Percentiles rank a stretch among this genome's conserved stretches.
Evolutionary conservation across 495 filamentous ascomycete genomes (phyloP).

Genomic region (Aspergillus nidulans): DNA sequence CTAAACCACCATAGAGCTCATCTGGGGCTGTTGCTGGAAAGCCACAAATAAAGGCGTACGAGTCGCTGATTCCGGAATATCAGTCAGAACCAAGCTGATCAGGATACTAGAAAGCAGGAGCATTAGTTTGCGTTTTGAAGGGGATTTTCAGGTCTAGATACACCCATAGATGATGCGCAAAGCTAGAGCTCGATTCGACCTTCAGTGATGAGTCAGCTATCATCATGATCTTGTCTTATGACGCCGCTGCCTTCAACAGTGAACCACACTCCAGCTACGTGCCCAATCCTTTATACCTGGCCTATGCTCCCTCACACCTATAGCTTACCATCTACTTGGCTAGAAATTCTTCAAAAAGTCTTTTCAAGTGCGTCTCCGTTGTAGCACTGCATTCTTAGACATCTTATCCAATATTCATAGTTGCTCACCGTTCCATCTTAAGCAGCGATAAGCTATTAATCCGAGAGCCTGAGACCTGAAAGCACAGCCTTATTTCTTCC

Average conservation of each 20-base stretch:
- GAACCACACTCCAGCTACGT: not conserved
- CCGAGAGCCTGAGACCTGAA: not conserved
- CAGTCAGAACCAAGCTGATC: not conserved
- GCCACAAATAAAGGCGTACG: not conserved
- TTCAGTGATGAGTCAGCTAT: constrained; percentile 47
- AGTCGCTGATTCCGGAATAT: not conserved
- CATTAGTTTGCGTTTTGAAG: not conserved
- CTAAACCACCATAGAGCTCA: constrained; percentile 16
- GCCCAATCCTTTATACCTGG: constrained; percentile 1
- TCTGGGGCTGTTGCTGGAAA: constrained; percentile 6
- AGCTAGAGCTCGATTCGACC: too few relatives aligned
- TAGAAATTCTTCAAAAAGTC: not conserved
- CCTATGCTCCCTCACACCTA: not conserved
- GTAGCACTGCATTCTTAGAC: not conserved
- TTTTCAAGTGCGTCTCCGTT: not conserved
- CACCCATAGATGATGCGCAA: not conserved
- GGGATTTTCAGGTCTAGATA: not conserved
- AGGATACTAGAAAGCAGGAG: not conserved
- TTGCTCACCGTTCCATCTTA: constrained; percentile 12
- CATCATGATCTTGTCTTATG: constrained; percentile 38
- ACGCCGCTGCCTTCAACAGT: constrained; percentile 26
- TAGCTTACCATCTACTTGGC: not conserved
- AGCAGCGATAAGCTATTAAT: not conserved
- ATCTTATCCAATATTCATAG: not conserved
- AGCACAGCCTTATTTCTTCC: not conserved